Conservation (phyloP, 2,329 filamentous ascomycete species). For the Pseudophaeomoniella oleicola region DNA sequence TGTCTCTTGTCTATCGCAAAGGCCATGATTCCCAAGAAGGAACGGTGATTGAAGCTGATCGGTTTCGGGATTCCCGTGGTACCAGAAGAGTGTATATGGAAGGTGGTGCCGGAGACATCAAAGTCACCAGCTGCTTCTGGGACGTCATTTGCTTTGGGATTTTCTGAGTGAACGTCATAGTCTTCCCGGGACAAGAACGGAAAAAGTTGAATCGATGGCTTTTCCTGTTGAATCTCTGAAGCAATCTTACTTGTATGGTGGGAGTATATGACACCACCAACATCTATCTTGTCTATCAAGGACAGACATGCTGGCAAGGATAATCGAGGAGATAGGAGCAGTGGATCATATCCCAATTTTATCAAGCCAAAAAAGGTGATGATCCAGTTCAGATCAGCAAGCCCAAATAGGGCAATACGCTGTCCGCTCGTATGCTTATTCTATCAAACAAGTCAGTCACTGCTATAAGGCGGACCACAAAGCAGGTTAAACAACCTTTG, state of each 20-base stretch:
- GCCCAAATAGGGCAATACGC: conserved; percentile 24
- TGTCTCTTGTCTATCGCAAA: conserved; percentile 31
- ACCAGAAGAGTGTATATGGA: conserved; percentile 34
- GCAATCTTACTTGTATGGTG: conserved; percentile 9
- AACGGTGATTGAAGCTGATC: conserved; percentile 35
- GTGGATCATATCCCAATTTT: conserved; percentile 38
- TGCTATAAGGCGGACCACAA: neutral
- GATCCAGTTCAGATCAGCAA: conserved; percentile 27
- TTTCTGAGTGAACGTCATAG: conserved; percentile 12
- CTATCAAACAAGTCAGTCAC: neutral
- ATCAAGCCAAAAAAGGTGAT: conserved; percentile 35
- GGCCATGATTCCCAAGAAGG: conserved; percentile 33
- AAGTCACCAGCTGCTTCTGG: too few species aligned
- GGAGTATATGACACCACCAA: conserved; percentile 19
- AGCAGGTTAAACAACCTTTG: conserved; percentile 5
- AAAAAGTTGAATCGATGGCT: conserved; percentile 10
- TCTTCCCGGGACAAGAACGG: conserved; percentile 9
- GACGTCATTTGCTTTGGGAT: conserved; percentile 24
- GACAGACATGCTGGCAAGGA: conserved; percentile 35
- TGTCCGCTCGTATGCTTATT: conserved; percentile 6
- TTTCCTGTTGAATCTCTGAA: neutral
- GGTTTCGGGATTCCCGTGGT: conserved; percentile 34
- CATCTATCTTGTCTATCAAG: conserved; percentile 29
- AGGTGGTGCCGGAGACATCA: too few species aligned
- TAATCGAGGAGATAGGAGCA: conserved; percentile 41